phyloP scores from a whole-genome alignment of 805 yeast species.

The Yarrowia sp. region DNA sequence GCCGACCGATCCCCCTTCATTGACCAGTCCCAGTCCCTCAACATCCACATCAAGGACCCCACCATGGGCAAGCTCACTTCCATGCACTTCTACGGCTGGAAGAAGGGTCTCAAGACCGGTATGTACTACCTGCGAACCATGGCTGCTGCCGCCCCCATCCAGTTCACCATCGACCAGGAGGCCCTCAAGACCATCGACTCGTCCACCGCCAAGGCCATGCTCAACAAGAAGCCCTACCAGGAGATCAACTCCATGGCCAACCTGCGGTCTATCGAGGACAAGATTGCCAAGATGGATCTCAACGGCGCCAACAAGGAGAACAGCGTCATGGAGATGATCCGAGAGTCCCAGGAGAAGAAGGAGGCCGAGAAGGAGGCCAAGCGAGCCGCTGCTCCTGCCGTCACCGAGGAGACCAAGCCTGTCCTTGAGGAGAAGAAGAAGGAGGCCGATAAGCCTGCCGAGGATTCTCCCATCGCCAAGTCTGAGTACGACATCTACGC shows the following conservation, averaged over 20 bases:
- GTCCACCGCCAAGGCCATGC: conserved; percentile 39
- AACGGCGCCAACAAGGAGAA: conserved; percentile 29
- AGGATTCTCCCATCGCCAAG: conserved; percentile 53
- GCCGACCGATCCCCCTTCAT: conserved; percentile 76
- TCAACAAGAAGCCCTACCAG: conserved; percentile 39
- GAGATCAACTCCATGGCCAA: conserved; percentile 35
- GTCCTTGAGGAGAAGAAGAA: neutral
- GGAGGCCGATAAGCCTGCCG: conserved; percentile 44
- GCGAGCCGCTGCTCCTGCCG: conserved; percentile 13
- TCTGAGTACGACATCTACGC: conserved; percentile 76
- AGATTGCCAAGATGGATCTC: conserved; percentile 22
- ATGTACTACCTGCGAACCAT: conserved; percentile 97
- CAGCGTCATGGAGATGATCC: conserved; percentile 23
- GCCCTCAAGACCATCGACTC: conserved; percentile 48
- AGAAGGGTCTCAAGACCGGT: conserved; percentile 97
- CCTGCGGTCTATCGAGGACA: conserved; percentile 23
- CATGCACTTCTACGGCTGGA: conserved; percentile 99
- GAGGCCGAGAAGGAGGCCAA: conserved; percentile 25
- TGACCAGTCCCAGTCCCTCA: conserved; percentile 91
- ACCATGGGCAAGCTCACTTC: conserved; percentile 96
- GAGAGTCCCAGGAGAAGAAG: conserved; percentile 25
- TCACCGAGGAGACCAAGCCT: conserved; percentile 35
- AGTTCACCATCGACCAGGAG: conserved; percentile 75
- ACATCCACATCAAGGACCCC: conserved; percentile 85
- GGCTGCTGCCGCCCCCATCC: conserved; percentile 97